A percentile compares a stretch with the other conserved stretches of the same genome.
Evolutionary conservation across 768 basidiomycete genomes (phyloP).

Genomic region (Serendipita sp.): DNA sequence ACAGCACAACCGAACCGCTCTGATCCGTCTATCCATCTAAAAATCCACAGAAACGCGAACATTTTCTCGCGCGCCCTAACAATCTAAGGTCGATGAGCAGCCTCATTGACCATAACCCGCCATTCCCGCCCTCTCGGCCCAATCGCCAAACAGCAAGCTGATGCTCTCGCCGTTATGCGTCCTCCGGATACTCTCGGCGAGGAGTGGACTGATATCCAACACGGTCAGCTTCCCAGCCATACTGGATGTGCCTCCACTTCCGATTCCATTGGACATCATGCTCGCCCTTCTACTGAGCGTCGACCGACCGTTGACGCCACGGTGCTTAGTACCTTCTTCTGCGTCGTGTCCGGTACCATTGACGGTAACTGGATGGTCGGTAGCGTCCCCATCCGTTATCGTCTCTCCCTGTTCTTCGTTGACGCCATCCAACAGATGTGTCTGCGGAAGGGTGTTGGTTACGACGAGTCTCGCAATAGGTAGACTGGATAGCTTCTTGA

Average conservation of each 20-base stretch:
- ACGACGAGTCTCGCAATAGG: constrained; percentile 82
- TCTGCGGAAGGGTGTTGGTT: constrained; percentile 89
- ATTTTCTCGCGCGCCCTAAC: too few relatives aligned
- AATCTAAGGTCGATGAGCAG: neutral
- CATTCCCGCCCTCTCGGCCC: constrained; percentile 19
- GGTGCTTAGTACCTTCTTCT: neutral
- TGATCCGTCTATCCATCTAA: neutral
- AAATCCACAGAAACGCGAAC: neutral
- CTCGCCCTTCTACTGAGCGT: too few relatives aligned
- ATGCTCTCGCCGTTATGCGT: constrained; percentile 92
- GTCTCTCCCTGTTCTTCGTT: neutral
- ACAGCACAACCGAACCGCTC: too few relatives aligned
- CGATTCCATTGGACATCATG: neutral
- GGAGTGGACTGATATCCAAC: constrained; percentile 79
- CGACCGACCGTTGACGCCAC: neutral
- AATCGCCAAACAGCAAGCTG: constrained; percentile 72
- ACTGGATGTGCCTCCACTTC: constrained; percentile 16
- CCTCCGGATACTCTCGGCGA: constrained; percentile 90
- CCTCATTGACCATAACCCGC: neutral
- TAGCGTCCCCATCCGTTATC: neutral
- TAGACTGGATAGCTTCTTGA: constrained; percentile 48
- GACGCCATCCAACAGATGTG: constrained; percentile 27
- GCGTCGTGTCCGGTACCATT: neutral
- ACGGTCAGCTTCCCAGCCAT: constrained; percentile 62
- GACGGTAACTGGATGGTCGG: neutral